These are phyloP conservation scores for Sordaria brevicollis DNA, from an alignment of 495 filamentous ascomycete genomes.

Conservation along the genomic window DNA sequence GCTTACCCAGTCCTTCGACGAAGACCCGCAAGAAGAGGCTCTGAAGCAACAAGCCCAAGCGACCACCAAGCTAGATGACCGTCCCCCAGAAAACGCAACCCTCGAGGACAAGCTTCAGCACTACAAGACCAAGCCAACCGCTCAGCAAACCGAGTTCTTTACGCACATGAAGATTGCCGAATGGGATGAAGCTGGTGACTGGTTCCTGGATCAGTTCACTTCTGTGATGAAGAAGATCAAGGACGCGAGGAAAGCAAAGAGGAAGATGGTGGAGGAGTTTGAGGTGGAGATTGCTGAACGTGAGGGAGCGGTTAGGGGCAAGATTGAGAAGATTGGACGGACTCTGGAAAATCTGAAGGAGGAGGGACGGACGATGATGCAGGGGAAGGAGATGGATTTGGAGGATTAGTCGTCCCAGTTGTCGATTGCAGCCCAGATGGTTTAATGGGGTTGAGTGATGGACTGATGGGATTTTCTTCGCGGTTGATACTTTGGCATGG, in stretches of 20 bases:
- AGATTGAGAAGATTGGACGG: slow-evolving; percentile 41
- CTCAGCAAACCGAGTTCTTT: slow-evolving; percentile 53
- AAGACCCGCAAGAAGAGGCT: slow-evolving; percentile 33
- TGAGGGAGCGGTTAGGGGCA: slow-evolving; percentile 42
- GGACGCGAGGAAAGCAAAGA: slow-evolving; percentile 51
- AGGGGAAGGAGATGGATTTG: slow-evolving; percentile 35
- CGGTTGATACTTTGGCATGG: neutral
- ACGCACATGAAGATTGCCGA: slow-evolving; percentile 52
- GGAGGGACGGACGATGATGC: slow-evolving; percentile 48
- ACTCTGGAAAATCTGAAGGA: slow-evolving; percentile 44
- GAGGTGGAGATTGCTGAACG: slow-evolving; percentile 51
- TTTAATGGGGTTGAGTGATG: neutral
- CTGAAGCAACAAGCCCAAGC: slow-evolving; percentile 9
- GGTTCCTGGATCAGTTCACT: slow-evolving; percentile 61
- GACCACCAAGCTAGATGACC: neutral
- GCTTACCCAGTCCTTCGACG: slow-evolving; percentile 43
- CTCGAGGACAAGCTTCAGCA: slow-evolving; percentile 36
- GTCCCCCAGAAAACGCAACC: slow-evolving; percentile 4
- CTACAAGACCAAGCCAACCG: slow-evolving; percentile 23
- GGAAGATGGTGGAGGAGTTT: slow-evolving; percentile 53
- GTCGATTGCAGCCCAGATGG: neutral
- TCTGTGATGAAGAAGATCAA: slow-evolving; percentile 54
- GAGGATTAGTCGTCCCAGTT: slow-evolving; percentile 12
- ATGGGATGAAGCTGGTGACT: slow-evolving; percentile 78
- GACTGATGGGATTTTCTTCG: neutral